A percentile compares a stretch with the other conserved stretches of the same genome.
phyloP scores from a whole-genome alignment of 495 filamentous ascomycete genomes.

The Aspergillus asperescens region DNA sequence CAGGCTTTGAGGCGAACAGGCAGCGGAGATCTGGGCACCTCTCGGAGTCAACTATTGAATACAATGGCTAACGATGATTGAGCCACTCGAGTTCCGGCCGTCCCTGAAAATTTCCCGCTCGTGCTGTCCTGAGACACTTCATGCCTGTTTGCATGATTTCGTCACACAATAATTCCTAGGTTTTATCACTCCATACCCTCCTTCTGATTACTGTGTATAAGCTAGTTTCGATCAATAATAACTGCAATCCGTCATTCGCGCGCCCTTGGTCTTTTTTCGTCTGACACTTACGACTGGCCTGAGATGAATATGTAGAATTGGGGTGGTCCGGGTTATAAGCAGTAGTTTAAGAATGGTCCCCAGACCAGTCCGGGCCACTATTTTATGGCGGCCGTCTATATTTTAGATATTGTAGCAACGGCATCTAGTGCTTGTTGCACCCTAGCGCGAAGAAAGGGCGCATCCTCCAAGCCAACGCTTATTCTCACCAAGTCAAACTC shows the following conservation, averaged over 20 bases:
- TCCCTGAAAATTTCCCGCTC: background rate
- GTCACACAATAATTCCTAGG: background rate
- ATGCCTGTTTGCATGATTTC: background rate
- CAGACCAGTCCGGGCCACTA: too few species aligned
- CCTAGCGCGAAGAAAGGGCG: conserved; percentile 49
- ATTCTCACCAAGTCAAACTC: conserved; percentile 73
- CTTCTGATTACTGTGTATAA: background rate
- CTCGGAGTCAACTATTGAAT: conserved; percentile 2
- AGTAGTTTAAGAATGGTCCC: too few species aligned
- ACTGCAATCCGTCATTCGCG: background rate
- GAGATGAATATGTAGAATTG: too few species aligned
- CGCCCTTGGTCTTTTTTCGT: too few species aligned
- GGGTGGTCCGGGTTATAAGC: too few species aligned
- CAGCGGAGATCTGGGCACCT: conserved; percentile 7
- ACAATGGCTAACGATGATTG: conserved; percentile 4
- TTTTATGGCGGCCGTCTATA: background rate
- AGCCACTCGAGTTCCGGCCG: background rate
- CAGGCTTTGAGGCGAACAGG: conserved; percentile 12
- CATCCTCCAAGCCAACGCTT: conserved; percentile 86
- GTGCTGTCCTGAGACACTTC: background rate
- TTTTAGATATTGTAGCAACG: conserved; percentile 25
- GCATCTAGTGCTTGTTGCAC: conserved; percentile 47
- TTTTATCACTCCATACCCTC: background rate
- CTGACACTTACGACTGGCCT: too few species aligned
- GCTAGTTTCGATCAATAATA: background rate